Conservation (phyloP, 495 filamentous ascomycete genomes). For the Aspergillus hancockii region DNA sequence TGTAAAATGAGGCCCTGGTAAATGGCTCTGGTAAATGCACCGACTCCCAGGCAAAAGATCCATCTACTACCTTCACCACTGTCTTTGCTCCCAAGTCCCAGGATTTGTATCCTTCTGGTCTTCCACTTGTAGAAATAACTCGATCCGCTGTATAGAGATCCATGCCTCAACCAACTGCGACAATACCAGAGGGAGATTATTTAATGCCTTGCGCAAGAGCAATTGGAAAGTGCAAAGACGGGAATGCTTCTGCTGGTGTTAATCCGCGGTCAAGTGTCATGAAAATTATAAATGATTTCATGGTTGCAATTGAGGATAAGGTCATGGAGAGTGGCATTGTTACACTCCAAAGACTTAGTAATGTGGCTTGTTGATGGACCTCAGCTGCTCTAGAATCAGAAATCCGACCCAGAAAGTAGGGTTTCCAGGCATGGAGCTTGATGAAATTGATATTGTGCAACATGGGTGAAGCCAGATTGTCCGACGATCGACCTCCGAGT, state of each 20-base stretch:
- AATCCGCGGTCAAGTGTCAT: background rate
- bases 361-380: background rate
- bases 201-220: background rate
- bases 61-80: background rate
- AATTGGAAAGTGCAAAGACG: conserved; percentile 5
- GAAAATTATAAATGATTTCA: background rate
- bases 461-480: background rate
- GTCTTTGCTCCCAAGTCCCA: background rate
- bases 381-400: background rate
- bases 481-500: background rate
- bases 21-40: background rate
- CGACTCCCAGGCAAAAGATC: background rate
- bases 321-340: background rate
- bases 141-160: conserved; percentile 2
- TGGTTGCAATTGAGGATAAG: background rate
- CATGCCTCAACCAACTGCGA: conserved; percentile 1
- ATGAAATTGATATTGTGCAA: conserved; percentile 1
- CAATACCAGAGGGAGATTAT: background rate
- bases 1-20: background rate
- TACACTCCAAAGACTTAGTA: background rate
- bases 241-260: background rate
- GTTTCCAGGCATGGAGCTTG: conserved; percentile 5
- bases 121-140: background rate
- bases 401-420: background rate
- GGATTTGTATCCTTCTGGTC: background rate